Evolutionary conservation across 148 eudicot species (phyloP).

Genomic region (Arbutus unedo): DNA sequence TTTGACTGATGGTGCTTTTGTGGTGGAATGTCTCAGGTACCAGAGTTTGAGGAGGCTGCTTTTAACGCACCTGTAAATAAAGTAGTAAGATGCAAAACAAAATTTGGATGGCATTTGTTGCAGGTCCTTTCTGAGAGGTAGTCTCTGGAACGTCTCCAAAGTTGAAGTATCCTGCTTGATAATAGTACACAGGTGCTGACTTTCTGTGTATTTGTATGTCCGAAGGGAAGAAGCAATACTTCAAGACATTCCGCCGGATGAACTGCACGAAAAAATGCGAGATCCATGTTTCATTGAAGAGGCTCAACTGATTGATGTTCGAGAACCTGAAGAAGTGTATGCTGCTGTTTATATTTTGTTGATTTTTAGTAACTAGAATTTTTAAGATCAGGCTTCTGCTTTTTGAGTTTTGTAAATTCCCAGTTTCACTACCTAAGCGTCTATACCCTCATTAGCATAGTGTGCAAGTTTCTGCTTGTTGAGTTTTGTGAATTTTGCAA

Average conservation of each 20-base stretch:
- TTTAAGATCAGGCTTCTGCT: background rate
- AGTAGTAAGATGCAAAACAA: constrained; percentile 76
- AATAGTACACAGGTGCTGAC: constrained; percentile 10
- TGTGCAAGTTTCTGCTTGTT: background rate
- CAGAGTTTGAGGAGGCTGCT: constrained; percentile 98
- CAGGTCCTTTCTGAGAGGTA: constrained; percentile 97
- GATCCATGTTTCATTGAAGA: constrained; percentile 64
- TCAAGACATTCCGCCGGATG: constrained; percentile 66
- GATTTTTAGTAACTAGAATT: constrained; percentile 7
- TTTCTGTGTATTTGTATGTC: constrained; percentile 21
- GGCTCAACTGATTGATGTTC: constrained; percentile 87
- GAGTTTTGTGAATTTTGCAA: no score
- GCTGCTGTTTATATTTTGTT: constrained; percentile 18
- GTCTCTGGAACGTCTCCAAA: background rate
- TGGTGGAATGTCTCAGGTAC: constrained; percentile 45
- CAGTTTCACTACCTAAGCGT: background rate
- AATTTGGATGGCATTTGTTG: constrained; percentile 93
- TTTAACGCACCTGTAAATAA: constrained; percentile 71
- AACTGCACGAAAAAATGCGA: constrained; percentile 65
- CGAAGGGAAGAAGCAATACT: constrained; percentile 64
- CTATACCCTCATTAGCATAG: background rate
- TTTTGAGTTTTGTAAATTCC: background rate
- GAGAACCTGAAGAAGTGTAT: constrained; percentile 97
- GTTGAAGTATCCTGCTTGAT: background rate
- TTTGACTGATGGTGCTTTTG: background rate